phyloP scores from a whole-genome alignment of 164 flowering plant genomes.

The Chloranthus sessilifolius region DNA sequence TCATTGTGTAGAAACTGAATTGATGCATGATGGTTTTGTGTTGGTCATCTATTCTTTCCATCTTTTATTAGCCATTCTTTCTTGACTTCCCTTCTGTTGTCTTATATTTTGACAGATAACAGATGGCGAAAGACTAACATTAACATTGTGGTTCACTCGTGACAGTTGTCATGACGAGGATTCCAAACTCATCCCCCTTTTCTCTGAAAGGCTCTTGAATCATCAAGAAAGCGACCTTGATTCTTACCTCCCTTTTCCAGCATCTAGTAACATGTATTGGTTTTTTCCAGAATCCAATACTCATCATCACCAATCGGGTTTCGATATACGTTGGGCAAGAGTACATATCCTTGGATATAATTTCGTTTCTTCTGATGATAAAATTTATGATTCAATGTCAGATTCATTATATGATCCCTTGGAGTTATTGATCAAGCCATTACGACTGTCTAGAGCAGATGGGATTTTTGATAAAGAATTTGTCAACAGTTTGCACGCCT shows the following conservation, averaged over 20 bases:
- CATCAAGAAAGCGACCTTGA: slow-evolving; percentile 12
- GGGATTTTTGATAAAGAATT: slow-evolving; percentile 48
- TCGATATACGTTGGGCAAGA: slow-evolving; percentile 79
- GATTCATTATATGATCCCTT: slow-evolving; percentile 25
- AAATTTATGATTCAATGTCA: slow-evolving; percentile 1
- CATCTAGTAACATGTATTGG: slow-evolving; percentile 89
- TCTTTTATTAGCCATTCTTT: no score
- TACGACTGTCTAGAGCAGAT: slow-evolving; percentile 41
- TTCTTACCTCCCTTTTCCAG: slow-evolving; percentile 52
- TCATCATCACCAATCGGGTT: slow-evolving; percentile 35
- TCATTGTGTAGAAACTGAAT: no score
- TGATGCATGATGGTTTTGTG: no score
- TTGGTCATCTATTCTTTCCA: no score
- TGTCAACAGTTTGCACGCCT: slow-evolving; percentile 69
- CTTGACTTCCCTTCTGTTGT: no score
- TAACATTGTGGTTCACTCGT: slow-evolving; percentile 88
- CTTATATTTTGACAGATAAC: slow-evolving; percentile 41
- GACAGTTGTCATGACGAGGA: slow-evolving; percentile 81
- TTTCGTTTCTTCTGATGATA: slow-evolving; percentile 28
- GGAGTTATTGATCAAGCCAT: slow-evolving; percentile 40
- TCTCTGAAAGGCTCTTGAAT: slow-evolving; percentile 30
- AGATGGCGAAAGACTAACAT: slow-evolving; percentile 82
- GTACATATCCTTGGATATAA: slow-evolving; percentile 53
- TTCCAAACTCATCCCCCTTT: slow-evolving; percentile 58
- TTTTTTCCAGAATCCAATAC: slow-evolving; percentile 46